These are phyloP conservation scores for Xylariaceae sp. DNA, from an alignment of 2,329 filamentous ascomycete species.

Conservation along the genomic window DNA sequence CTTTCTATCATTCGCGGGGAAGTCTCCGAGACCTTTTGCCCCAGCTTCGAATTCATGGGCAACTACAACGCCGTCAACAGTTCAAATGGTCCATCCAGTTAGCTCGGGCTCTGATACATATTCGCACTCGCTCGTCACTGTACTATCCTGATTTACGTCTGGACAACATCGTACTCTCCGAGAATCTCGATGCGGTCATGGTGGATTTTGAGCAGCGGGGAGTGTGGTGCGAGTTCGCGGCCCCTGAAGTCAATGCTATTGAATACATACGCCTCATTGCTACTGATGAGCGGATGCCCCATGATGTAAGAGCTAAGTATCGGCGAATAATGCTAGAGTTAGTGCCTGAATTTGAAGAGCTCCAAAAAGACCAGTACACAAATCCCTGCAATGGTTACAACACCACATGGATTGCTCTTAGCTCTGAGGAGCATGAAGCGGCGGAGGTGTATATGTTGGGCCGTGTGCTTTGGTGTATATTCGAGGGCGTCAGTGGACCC, in stretches of 20 bases:
- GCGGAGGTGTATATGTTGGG: constrained; percentile 64
- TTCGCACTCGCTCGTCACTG: constrained; percentile 42
- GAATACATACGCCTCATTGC: constrained; percentile 57
- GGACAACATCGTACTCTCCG: constrained; percentile 57
- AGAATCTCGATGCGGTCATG: constrained; percentile 48
- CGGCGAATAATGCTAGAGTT: constrained; percentile 40
- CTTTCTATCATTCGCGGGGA: constrained; percentile 53
- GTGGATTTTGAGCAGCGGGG: constrained; percentile 63
- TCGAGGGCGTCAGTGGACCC: constrained; percentile 58
- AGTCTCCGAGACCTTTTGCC: constrained; percentile 56
- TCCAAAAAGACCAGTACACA: constrained; percentile 43
- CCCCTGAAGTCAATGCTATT: constrained; percentile 58
- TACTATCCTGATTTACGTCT: constrained; percentile 60
- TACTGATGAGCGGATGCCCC: constrained; percentile 45
- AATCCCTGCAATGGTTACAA: constrained; percentile 53
- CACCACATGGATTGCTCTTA: constrained; percentile 55
- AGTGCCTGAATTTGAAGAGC: constrained; percentile 45
- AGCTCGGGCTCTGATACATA: constrained; percentile 49
- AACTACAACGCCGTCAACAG: constrained; percentile 43
- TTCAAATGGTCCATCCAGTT: constrained; percentile 55
- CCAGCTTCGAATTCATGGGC: constrained; percentile 45
- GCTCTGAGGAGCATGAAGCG: constrained; percentile 49
- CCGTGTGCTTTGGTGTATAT: constrained; percentile 60
- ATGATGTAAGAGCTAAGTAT: constrained; percentile 40
- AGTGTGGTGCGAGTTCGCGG: constrained; percentile 60